These are phyloP conservation scores for Shiraia bambusicola DNA, from an alignment of 2,329 filamentous ascomycete genomes.

Conservation along the genomic window DNA sequence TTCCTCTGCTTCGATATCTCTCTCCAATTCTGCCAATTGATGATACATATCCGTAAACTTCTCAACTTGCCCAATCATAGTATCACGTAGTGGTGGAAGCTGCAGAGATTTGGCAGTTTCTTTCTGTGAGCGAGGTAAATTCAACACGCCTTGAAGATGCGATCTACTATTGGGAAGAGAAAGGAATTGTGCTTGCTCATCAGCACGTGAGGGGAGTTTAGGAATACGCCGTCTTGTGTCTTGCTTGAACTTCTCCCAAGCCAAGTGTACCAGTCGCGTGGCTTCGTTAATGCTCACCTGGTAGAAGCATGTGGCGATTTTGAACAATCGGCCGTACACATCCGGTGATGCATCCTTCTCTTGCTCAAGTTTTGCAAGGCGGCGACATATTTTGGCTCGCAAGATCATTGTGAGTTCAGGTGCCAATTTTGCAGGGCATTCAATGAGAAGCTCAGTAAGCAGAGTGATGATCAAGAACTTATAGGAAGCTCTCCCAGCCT, in stretches of 20 bases:
- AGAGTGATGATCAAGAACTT: conserved; percentile 56
- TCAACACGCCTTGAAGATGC: conserved; percentile 17
- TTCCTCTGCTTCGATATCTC: conserved; percentile 16
- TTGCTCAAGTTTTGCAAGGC: conserved; percentile 58
- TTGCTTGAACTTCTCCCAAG: conserved; percentile 20
- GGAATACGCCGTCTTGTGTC: conserved; percentile 44
- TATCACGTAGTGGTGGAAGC: conserved; percentile 7
- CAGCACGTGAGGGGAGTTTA: conserved; percentile 44
- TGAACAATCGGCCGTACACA: conserved; percentile 8
- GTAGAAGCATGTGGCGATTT: conserved; percentile 5
- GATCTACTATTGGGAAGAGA: conserved; percentile 21
- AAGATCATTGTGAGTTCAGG: conserved; percentile 45
- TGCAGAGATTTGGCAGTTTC: conserved; percentile 5
- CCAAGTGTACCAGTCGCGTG: conserved; percentile 31
- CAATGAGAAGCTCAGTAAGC: conserved; percentile 48
- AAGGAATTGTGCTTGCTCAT: conserved; percentile 14
- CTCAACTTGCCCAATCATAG: conserved; percentile 14
- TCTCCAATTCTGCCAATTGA: conserved; percentile 17
- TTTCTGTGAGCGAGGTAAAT: conserved; percentile 5
- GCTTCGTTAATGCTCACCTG: conserved; percentile 29
- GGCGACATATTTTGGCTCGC: conserved; percentile 56
- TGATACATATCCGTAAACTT: conserved; percentile 24
- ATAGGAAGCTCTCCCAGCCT: conserved; percentile 53
- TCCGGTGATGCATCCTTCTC: conserved; percentile 24
- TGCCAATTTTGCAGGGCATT: conserved; percentile 21